Evolutionary conservation across 768 basidiomycete genomes (phyloP).

Genomic region (Naematelia aurantialba): DNA sequence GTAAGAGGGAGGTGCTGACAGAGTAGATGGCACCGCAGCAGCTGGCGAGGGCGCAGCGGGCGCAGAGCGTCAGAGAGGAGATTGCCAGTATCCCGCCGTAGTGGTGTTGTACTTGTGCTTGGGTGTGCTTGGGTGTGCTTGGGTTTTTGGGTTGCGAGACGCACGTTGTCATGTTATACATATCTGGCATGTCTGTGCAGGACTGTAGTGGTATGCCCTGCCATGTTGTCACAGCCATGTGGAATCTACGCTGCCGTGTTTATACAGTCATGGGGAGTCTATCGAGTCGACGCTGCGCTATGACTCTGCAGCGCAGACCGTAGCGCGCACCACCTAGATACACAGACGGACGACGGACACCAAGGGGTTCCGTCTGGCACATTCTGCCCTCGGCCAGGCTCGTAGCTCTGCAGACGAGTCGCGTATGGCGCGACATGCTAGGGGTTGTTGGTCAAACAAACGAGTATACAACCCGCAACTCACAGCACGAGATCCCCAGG

Average conservation of each 20-base stretch:
- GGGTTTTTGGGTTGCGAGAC: neutral
- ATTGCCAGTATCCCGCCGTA: constrained; percentile 25
- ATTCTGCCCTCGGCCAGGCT: too few relatives aligned
- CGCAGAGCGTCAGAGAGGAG: constrained; percentile 39
- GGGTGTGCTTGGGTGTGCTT: neutral
- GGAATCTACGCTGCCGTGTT: neutral
- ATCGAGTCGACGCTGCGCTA: too few relatives aligned
- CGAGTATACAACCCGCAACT: neutral
- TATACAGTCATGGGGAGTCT: too few relatives aligned
- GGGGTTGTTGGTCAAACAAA: neutral
- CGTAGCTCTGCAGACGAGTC: too few relatives aligned
- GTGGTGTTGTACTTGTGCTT: neutral
- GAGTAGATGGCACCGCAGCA: constrained; percentile 33
- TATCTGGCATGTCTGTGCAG: neutral
- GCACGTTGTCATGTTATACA: neutral
- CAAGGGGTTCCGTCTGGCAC: too few relatives aligned
- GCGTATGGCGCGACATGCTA: too few relatives aligned
- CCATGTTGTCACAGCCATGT: neutral
- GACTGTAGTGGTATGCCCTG: neutral
- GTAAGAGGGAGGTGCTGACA: neutral
- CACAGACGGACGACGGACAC: too few relatives aligned
- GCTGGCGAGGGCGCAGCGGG: constrained; percentile 34
- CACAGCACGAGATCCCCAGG: neutral
- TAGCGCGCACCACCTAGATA: too few relatives aligned
- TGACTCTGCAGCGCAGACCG: neutral